Evolutionary conservation across 805 yeast genomes (phyloP).

Genomic region (Martiniozyma abietophila): DNA sequence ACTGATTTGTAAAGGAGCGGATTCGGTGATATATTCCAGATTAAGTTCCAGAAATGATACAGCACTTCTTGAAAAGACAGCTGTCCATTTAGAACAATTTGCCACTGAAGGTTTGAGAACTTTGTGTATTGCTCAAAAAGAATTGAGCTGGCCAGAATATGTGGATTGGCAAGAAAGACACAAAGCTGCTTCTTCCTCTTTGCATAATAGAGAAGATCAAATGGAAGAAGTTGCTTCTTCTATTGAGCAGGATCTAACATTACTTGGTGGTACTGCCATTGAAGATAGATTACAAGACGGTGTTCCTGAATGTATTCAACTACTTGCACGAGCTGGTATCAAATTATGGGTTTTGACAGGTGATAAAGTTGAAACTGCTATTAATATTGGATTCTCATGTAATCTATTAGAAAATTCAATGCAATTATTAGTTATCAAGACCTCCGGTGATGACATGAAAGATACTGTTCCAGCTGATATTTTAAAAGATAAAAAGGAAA

Average conservation of each 20-base stretch:
- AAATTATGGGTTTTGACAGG: conserved; percentile 84
- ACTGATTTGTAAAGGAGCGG: conserved; percentile 79
- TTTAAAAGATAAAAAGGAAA: conserved; percentile 17
- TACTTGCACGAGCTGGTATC: conserved; percentile 67
- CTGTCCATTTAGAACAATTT: conserved; percentile 64
- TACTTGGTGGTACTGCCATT: conserved; percentile 80
- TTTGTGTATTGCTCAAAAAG: conserved; percentile 67
- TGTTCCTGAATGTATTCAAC: conserved; percentile 71
- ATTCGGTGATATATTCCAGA: conserved; percentile 66
- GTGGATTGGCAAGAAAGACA: conserved; percentile 54
- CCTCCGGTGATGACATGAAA: conserved; percentile 46
- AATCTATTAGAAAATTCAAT: conserved; percentile 65
- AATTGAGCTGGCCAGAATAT: conserved; percentile 53
- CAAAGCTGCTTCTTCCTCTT: conserved; percentile 55
- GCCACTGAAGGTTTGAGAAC: conserved; percentile 83
- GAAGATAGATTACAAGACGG: conserved; percentile 82
- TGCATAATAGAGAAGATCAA: conserved; percentile 52
- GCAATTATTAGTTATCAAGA: conserved; percentile 61
- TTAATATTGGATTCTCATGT: conserved; percentile 81
- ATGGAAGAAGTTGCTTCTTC: conserved; percentile 70
- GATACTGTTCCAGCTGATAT: conserved; percentile 28
- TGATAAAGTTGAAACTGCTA: conserved; percentile 85
- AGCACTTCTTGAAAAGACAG: conserved; percentile 45
- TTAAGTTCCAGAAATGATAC: conserved; percentile 39
- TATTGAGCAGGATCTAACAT: conserved; percentile 54